Conservation (phyloP, 306 rosid species). For the Gleditsia sinensis region DNA sequence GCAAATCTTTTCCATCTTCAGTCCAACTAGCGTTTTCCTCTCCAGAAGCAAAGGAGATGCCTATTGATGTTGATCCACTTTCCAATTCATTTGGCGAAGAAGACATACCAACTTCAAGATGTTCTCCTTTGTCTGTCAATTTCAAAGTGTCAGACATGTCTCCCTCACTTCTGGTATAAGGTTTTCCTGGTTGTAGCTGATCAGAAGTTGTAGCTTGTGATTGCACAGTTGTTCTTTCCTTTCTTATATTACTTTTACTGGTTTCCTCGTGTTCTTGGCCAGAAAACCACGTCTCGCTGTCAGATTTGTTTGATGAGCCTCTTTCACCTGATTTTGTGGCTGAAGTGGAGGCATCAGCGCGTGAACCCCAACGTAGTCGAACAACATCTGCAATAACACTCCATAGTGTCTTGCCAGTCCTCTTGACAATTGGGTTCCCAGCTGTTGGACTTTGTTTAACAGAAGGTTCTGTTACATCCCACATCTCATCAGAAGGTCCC, state of each 20-base stretch:
- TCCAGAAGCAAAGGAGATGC: conserved; percentile 54
- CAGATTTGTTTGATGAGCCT: conserved; percentile 66
- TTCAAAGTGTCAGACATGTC: conserved; percentile 40
- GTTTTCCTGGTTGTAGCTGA: conserved; percentile 38
- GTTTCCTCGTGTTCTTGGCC: conserved; percentile 73
- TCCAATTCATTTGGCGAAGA: conserved; percentile 47
- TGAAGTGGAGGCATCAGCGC: conserved; percentile 53
- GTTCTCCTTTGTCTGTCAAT: conserved; percentile 45
- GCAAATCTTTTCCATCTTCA: conserved; percentile 46
- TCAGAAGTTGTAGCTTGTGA: conserved; percentile 47
- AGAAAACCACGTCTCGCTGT: conserved; percentile 70
- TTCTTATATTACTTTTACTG: conserved; percentile 38
- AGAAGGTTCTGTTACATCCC: conserved; percentile 65
- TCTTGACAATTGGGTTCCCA: conserved; percentile 55
- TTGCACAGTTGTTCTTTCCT: conserved; percentile 41
- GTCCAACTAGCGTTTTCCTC: conserved; percentile 48
- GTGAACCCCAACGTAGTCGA: conserved; percentile 70
- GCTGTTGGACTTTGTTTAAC: conserved; percentile 40
- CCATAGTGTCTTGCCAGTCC: conserved; percentile 85
- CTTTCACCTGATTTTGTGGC: conserved; percentile 57
- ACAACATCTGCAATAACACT: conserved; percentile 59
- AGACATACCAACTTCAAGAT: conserved; percentile 52
- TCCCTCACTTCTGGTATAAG: conserved; percentile 45
- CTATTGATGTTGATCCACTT: conserved; percentile 53
- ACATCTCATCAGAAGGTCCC: conserved; percentile 83